Percentiles rank a stretch among this genome's conserved stretches.
These are phyloP conservation scores for Massariosphaeria phaeospora DNA, from an alignment of 495 filamentous ascomycete species.

Conservation along the genomic window DNA sequence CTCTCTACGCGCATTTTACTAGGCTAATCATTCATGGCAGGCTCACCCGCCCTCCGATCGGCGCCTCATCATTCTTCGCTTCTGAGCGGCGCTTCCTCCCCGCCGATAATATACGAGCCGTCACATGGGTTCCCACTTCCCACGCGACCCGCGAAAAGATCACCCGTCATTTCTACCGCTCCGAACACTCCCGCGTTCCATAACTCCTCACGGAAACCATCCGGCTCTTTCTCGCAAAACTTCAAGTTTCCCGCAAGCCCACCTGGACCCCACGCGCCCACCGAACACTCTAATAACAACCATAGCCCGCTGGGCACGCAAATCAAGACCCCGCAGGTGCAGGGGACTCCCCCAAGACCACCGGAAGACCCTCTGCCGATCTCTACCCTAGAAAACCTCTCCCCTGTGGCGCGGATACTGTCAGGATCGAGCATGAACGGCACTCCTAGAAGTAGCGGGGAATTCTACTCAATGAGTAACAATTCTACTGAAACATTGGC, in stretches of 20 bases:
- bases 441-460: conserved; percentile 81
- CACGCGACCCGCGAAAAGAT: conserved; percentile 30
- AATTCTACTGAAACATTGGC: conserved; percentile 88
- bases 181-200: conserved; percentile 34
- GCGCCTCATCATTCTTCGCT: conserved; percentile 30
- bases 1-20: not conserved
- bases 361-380: conserved; percentile 35
- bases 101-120: conserved; percentile 23
- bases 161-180: conserved; percentile 35
- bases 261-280: conserved; percentile 34
- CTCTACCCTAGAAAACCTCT: conserved; percentile 33
- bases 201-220: conserved; percentile 37
- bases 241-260: conserved; percentile 64
- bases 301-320: conserved; percentile 22
- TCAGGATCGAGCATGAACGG: conserved; percentile 64
- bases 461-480: conserved; percentile 91
- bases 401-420: conserved; percentile 63
- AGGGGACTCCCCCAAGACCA: conserved; percentile 36
- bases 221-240: conserved; percentile 45
- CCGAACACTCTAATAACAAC: conserved; percentile 13
- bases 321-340: conserved; percentile 27
- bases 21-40: conserved; percentile 4
- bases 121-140: conserved; percentile 28
- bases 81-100: conserved; percentile 23
- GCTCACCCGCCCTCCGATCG: conserved; percentile 20